Base-by-base conservation (phyloP, 305 asterid genomes). In the Solanum hybrid region DNA sequence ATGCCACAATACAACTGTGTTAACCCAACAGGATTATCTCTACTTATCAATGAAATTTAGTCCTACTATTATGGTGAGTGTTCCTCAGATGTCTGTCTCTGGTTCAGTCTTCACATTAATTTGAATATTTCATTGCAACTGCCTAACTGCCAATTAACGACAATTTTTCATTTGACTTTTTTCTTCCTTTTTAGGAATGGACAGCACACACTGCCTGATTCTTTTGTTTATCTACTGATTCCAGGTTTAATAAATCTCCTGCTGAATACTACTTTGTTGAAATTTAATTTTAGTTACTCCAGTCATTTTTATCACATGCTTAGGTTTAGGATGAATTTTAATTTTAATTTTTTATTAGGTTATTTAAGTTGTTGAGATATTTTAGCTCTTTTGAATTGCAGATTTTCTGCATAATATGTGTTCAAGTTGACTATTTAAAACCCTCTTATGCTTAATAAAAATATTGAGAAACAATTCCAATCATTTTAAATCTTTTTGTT, bases 221-320 rank as follows among this genome's bases (percentile, higher is more conserved):
- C 96, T 20, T 96, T 93, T 88, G 96, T 97, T 90, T 96, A 96
- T 94, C 94, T 97, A 90, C 95, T 97, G 91, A 95, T 97, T 91
- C 98, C 99, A 94, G 99, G 99, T 96, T 82, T 60, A 82, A 80
- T 87, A 82, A 82, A 22, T 60, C 79, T 86, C 51, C 76, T 31
- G 73, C 76, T 56, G 29, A 20, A 34, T 85, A 32, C 42, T 85
- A 31, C 42, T 10, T 69, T 69, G 32, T 69, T 69, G 31, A 69
- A 26, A 69, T 24, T 24, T 69, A 69, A 5, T 24, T 69, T 69
- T 69, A 26, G 76, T 69, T 10, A 69, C 8, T 69, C 16, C 32
- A 24, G 76, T 69, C 29, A 69, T 69, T 69, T 69, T 69, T 24
- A 69, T 7, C 17, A 69, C 31, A 24, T 69, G 32, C 32, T 24